Evolutionary conservation across 345 rosid genomes (phyloP).

Genomic region (Arabidopsis suecica): DNA sequence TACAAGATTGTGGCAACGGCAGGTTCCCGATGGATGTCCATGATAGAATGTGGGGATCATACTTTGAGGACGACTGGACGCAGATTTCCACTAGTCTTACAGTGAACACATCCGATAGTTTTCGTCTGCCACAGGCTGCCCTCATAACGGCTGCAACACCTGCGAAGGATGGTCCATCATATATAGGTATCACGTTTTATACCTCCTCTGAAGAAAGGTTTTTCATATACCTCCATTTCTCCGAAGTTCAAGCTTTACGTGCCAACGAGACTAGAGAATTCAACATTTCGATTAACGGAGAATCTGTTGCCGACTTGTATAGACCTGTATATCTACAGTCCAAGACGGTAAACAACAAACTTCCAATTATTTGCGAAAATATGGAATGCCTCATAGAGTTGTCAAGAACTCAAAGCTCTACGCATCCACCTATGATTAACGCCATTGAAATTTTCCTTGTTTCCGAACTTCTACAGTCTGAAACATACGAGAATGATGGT

Average conservation of each 20-base stretch:
- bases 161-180: slow-evolving; percentile 23
- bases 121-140: slow-evolving; percentile 30
- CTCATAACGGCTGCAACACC: slow-evolving; percentile 51
- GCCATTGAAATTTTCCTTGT: slow-evolving; percentile 15
- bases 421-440: slow-evolving; percentile 31
- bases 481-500: slow-evolving; percentile 22
- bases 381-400: not conserved
- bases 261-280: slow-evolving; percentile 36
- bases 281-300: slow-evolving; percentile 9
- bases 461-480: not conserved
- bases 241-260: slow-evolving; percentile 34
- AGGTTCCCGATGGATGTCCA: slow-evolving; percentile 40
- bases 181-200: not conserved
- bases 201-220: slow-evolving; percentile 5
- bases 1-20: slow-evolving; percentile 21
- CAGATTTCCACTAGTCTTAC: slow-evolving; percentile 25
- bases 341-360: no score
- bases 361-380: not conserved
- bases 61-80: slow-evolving; percentile 5
- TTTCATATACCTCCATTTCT: slow-evolving; percentile 40
- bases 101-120: slow-evolving; percentile 10
- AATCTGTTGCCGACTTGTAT: not conserved
- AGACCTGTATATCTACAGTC: not conserved
- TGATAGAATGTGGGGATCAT: slow-evolving; percentile 39
- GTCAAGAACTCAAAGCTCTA: slow-evolving; percentile 1